Base-by-base conservation (phyloP, 768 basidiomycete genomes). In the Dentipellis sp. region DNA sequence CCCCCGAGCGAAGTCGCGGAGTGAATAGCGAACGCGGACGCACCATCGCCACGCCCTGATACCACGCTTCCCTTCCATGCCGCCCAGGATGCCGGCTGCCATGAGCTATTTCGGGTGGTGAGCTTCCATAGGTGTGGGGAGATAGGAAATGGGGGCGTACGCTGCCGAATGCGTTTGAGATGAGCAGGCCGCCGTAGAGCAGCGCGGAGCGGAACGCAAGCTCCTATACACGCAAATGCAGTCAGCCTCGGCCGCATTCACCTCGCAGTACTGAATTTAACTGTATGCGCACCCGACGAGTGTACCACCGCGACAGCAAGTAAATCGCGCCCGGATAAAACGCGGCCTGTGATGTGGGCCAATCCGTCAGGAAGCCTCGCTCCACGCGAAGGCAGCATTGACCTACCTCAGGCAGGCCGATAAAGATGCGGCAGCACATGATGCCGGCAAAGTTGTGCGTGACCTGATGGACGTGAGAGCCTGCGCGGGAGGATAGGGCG, bases 11-110 rank as follows among this genome's bases (percentile, higher is more conserved):
- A 29, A 29, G 29, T 29, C 3, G 6, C 29, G 29, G 29, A 29
- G 29, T 29, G 29, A 29, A 29, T 29, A 29, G 29, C 29, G 29
- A 29, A 29, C 29, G 39, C 47, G 14, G 23, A 23, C 72, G 57
- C 58, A 82, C 83, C 81, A 89, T 72, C 83, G 64, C 87, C 87
- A 89, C 10, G 83, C 85, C 29, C 81, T 65, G 42, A 86, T 81
- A 1, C 86, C 86, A 4, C 78, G 71, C 52, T 74, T 75, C 1
- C 84, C 86, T 58, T 90, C 78, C 86, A 89, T 84, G 45, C 74
- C 76, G 1, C 74, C 70, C 14, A 91, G 74, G 54, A 89, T 84
- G 10, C 84, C 87, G n/a, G 86, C 86, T 14, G 86, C 88, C 63
- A 88, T 79, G 7, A 88, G 65, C 80, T 50, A 50, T 21, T 50